These are phyloP conservation scores for Stellera chamaejasme DNA, from an alignment of 345 rosid genomes.

Conservation along the genomic window DNA sequence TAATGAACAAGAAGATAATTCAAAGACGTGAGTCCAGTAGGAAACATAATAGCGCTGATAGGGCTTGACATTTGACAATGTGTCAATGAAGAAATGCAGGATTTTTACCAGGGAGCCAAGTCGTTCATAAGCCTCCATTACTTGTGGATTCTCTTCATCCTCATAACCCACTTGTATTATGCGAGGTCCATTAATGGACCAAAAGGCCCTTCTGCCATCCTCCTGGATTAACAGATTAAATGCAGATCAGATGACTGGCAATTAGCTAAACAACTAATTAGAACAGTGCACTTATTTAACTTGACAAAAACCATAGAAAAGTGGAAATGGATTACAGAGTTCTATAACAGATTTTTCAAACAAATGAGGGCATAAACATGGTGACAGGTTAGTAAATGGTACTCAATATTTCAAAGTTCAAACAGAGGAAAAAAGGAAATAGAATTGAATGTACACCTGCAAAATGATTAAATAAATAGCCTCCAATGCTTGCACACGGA, in stretches of 20 bases:
- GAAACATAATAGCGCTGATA: no score
- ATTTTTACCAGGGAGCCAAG: slow-evolving; percentile 71
- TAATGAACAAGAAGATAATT: slow-evolving; percentile 15
- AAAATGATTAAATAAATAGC: slow-evolving; percentile 76
- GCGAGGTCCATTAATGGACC: slow-evolving; percentile 84
- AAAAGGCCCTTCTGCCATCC: slow-evolving; percentile 73
- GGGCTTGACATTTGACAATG: neutral
- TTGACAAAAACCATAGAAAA: slow-evolving; percentile 1
- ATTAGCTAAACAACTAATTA: no score
- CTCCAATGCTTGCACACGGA: slow-evolving; percentile 72
- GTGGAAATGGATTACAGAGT: neutral
- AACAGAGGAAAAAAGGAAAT: neutral
- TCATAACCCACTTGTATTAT: slow-evolving; percentile 82
- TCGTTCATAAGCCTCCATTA: slow-evolving; percentile 84
- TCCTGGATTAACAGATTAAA: slow-evolving; percentile 36
- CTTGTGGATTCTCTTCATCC: slow-evolving; percentile 82
- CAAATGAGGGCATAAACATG: no score
- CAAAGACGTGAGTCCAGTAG: neutral
- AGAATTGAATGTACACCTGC: slow-evolving; percentile 32
- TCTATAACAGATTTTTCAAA: no score
- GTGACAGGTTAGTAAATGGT: no score
- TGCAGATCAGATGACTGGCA: no score
- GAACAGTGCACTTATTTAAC: neutral
- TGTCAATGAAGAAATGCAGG: neutral
- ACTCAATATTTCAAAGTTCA: no score